phyloP scores from a whole-genome alignment of 345 rosid species.

The Diplotaxis tenuifolia region DNA sequence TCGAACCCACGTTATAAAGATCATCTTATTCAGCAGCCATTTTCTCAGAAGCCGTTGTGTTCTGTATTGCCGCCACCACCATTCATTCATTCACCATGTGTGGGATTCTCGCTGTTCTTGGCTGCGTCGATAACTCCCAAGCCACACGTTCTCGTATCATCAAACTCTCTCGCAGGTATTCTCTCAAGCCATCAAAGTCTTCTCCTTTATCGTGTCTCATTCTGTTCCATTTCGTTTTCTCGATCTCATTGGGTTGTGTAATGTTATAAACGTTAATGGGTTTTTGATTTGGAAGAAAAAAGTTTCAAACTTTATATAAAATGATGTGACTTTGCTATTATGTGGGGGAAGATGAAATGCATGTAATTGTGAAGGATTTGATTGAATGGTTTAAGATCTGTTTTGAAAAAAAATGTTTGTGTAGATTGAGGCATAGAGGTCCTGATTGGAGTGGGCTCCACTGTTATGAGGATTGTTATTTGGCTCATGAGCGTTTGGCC shows the following conservation, averaged over 20 bases:
- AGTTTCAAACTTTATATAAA: slow-evolving; percentile 4
- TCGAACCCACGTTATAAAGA: too few relatives aligned
- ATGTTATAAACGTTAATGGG: slow-evolving; percentile 15
- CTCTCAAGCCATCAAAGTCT: neutral
- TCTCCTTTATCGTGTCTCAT: neutral
- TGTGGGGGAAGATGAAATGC: neutral
- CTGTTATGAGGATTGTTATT: slow-evolving; percentile 62
- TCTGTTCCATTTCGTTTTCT: neutral
- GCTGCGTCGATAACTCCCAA: slow-evolving; percentile 68
- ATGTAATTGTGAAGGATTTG: slow-evolving; percentile 5
- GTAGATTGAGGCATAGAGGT: slow-evolving; percentile 74
- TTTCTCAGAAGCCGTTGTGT: slow-evolving; percentile 24
- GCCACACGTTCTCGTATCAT: slow-evolving; percentile 80
- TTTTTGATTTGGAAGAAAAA: slow-evolving; percentile 4
- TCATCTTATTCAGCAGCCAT: neutral
- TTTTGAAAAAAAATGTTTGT: neutral
- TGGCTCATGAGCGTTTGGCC: slow-evolving; percentile 81
- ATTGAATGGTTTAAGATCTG: slow-evolving; percentile 3
- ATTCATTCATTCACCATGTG: slow-evolving; percentile 74
- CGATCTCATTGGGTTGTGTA: slow-evolving; percentile 9
- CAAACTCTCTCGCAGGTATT: slow-evolving; percentile 72
- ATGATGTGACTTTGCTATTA: neutral
- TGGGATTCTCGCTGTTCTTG: slow-evolving; percentile 78
- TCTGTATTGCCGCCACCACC: slow-evolving; percentile 41
- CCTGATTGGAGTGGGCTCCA: slow-evolving; percentile 88